Conservation (phyloP, 345 rosid species). For the Ailanthus altissimus region DNA sequence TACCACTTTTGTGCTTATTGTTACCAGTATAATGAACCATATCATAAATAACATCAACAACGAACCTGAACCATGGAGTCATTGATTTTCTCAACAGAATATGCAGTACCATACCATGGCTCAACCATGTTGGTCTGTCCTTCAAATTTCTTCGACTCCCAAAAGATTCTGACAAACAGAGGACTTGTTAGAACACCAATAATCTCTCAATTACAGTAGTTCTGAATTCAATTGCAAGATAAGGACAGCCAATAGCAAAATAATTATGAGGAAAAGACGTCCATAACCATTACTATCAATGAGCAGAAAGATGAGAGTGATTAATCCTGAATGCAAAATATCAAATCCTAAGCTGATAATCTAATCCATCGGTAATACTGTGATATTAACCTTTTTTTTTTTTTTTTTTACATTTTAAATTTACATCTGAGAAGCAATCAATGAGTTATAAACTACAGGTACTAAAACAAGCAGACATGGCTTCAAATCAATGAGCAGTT, state of each 20-base stretch:
- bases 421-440: not conserved
- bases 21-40: not conserved
- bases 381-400: not conserved
- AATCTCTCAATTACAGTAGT: not conserved
- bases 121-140: conserved; percentile 70
- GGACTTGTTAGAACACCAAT: conserved; percentile 18
- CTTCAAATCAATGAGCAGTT: not conserved
- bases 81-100: conserved; percentile 62
- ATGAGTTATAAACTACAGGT: not conserved
- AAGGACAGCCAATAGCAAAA: not conserved
- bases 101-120: conserved; percentile 93
- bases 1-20: conserved; percentile 9
- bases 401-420: not conserved
- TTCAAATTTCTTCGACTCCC: conserved; percentile 94
- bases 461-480: not conserved
- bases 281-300: not conserved
- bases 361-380: not conserved
- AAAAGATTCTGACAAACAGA: conserved; percentile 65
- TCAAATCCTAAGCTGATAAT: not conserved
- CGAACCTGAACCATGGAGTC: conserved; percentile 64
- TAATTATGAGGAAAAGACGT: conserved; percentile 2
- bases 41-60: conserved; percentile 17
- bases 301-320: not conserved
- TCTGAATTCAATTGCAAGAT: conserved; percentile 3
- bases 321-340: not conserved